Percentiles rank a stretch among this genome's conserved stretches.
These are phyloP conservation scores for Nannochloropsis salina DNA, from an alignment of 108 stramenopile species.

Conservation along the genomic window DNA sequence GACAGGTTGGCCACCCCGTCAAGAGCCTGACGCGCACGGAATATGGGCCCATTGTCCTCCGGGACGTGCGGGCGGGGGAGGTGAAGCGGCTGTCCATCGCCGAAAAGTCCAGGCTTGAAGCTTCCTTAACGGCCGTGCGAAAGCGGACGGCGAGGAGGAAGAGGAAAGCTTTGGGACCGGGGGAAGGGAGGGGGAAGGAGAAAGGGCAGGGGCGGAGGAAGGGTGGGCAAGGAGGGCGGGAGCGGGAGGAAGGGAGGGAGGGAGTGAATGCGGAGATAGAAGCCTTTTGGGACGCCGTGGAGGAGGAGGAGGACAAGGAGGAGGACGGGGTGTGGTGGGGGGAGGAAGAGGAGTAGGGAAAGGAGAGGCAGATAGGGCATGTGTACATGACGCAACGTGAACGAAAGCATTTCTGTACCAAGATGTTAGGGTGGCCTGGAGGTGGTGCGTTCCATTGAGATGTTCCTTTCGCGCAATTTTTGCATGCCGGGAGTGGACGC, in stretches of 20 bases:
- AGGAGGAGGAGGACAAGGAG: constrained; percentile 9
- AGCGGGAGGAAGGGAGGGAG: background rate
- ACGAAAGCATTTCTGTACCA: no score
- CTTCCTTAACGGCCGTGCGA: background rate
- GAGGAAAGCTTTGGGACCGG: background rate
- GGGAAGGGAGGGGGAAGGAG: background rate
- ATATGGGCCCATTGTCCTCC: constrained; percentile 25
- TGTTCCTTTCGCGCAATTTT: no score
- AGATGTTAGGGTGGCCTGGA: no score
- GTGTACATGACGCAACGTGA: no score
- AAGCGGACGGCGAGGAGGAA: background rate
- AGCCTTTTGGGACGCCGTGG: background rate
- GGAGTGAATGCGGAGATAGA: background rate
- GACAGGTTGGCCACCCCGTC: constrained; percentile 9
- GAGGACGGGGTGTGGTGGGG: background rate
- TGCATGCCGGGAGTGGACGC: no score
- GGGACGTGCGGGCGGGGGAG: constrained; percentile 18
- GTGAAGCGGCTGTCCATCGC: background rate
- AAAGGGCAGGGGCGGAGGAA: background rate
- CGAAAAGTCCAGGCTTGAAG: constrained; percentile 1
- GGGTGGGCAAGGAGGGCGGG: background rate
- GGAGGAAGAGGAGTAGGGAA: background rate
- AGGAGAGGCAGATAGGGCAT: background rate
- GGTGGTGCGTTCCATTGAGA: no score
- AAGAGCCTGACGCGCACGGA: background rate